Conservation (phyloP, 1,284 basidiomycete genomes). For the Fomes fomentarius region DNA sequence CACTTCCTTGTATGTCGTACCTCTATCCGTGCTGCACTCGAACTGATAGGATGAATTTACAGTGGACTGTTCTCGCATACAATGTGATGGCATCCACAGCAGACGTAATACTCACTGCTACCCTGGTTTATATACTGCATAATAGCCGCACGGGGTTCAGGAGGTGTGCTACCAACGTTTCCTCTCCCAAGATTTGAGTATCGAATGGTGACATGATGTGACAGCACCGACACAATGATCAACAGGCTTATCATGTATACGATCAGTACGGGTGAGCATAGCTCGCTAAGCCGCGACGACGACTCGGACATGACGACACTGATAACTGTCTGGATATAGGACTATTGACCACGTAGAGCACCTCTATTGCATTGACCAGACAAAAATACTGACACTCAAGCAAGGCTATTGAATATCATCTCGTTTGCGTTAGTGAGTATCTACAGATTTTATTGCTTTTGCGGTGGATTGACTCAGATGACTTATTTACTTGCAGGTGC, state of each 20-base stretch:
- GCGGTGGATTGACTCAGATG: neutral
- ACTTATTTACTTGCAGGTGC: neutral
- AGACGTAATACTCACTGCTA: neutral
- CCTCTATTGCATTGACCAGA: neutral
- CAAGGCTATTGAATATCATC: conserved; percentile 1
- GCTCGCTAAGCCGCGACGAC: neutral
- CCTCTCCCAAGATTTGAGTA: too few species aligned
- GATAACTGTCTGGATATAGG: neutral
- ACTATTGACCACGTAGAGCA: neutral
- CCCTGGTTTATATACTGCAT: neutral
- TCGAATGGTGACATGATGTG: neutral
- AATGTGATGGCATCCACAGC: neutral
- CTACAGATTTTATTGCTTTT: too few species aligned
- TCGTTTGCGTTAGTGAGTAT: neutral
- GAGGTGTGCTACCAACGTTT: neutral
- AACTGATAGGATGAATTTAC: too few species aligned
- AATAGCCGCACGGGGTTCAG: conserved; percentile 1
- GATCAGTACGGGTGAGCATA: neutral
- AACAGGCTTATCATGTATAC: conserved; percentile 1
- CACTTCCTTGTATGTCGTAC: too few species aligned
- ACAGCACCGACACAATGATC: conserved; percentile 1
- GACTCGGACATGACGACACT: too few species aligned
- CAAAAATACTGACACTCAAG: too few species aligned
- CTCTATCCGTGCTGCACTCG: too few species aligned
- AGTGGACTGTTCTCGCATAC: neutral